Base-by-base conservation (phyloP, 495 filamentous ascomycete genomes). In the Cetradonia linearis region DNA sequence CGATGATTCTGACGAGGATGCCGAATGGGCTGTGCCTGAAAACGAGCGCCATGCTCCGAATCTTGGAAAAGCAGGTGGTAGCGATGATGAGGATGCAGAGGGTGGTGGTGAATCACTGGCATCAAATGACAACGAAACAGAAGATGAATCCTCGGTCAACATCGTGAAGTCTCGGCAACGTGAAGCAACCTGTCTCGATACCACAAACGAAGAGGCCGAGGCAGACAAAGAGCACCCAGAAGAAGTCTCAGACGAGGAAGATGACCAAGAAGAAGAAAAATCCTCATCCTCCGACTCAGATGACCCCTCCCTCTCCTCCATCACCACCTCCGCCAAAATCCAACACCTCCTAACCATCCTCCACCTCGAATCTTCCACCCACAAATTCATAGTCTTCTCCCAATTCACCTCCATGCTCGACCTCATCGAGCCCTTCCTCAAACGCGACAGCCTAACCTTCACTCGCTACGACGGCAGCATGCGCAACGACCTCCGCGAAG, bases 341-440 rank as follows among this genome's bases (percentile, higher is more conserved):
- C 84, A 83, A 54, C 83, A 88, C 57, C 77, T 97, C 28, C 80
- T 96, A 71, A 73, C 78, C 63, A 85, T 97, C 63, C 85, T 98
- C 20, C 78, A 83, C 65, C 82, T 83, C 59, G 93, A 98, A 70
- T 81, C 84, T 0, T 70, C 79, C 0, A 71, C 79, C 37, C 85
- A 95, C 77, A 98, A 98, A 70, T 93, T 93, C 70, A 98, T 98
- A 70, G 89, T 98, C 62, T 98, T 98, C 73, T 95, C 89, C 3
- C 88, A 96, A 67, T 96, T 95, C 72, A 98, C 93, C 2, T 91
- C 89, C 7, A 96, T 98, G 93, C 83, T 98, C 52, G 88, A 98
- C 75, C 86, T 96, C 58, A 83, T 97, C 65, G 90, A 97, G 70
- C 93, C 93, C 18, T 96, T 96, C 76, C 75, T 98, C 31, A 76